These are phyloP conservation scores for Amoeboaphelidium occidentale DNA, from an alignment of 371 early-diverging fungal genomes.

Conservation along the genomic window DNA sequence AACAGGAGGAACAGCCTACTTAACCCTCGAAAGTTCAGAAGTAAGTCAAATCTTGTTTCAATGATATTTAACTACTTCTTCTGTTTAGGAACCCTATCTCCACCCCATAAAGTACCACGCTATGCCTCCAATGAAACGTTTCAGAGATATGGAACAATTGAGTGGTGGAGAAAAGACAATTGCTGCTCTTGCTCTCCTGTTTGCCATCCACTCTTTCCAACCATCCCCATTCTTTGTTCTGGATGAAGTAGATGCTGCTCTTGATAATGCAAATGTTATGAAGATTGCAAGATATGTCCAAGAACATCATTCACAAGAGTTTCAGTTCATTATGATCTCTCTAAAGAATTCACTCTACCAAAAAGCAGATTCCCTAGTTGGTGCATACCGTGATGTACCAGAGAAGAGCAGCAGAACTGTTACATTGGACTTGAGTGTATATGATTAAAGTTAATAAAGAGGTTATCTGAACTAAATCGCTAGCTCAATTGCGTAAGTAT, in stretches of 20 bases:
- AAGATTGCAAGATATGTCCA: constrained; percentile 76
- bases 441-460: too few species aligned
- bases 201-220: constrained; percentile 83
- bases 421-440: constrained; percentile 16
- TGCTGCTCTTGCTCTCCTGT: constrained; percentile 85
- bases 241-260: constrained; percentile 98
- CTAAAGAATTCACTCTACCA: constrained; percentile 87
- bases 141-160: constrained; percentile 94
- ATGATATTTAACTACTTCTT: neutral
- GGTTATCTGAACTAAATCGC: too few species aligned
- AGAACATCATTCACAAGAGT: constrained; percentile 13
- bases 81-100: constrained; percentile 61
- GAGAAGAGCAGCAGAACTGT: constrained; percentile 54
- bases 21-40: constrained; percentile 72
- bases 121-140: constrained; percentile 98
- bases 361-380: constrained; percentile 79
- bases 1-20: constrained; percentile 82
- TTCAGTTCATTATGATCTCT: constrained; percentile 97
- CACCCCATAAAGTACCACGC: constrained; percentile 91
- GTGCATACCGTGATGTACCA: constrained; percentile 81
- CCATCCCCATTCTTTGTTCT: constrained; percentile 98
- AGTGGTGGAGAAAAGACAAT: constrained; percentile 99
- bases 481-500: too few species aligned
- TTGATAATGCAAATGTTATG: constrained; percentile 91
- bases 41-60: constrained; percentile 4